A percentile compares a stretch with the other conserved stretches of the same genome.
Evolutionary conservation across 495 filamentous ascomycete species (phyloP).

Genomic region (Xylaria grammica): DNA sequence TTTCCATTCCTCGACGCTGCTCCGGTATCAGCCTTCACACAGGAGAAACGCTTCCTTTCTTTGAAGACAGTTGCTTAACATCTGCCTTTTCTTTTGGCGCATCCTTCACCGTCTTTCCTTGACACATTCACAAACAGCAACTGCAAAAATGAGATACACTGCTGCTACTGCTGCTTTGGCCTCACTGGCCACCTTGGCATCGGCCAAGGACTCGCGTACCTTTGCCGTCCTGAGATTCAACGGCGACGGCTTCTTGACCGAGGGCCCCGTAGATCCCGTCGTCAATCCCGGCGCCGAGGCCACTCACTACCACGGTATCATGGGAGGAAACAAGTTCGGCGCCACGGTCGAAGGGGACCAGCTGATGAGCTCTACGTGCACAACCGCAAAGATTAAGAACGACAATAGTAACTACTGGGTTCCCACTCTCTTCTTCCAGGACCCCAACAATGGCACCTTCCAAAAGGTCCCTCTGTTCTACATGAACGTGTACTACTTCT

Average conservation of each 20-base stretch:
- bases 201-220: slow-evolving; percentile 41
- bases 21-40: slow-evolving; percentile 31
- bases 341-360: slow-evolving; percentile 63
- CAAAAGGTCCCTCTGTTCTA: slow-evolving; percentile 65
- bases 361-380: slow-evolving; percentile 66
- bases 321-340: slow-evolving; percentile 73
- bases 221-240: slow-evolving; percentile 54
- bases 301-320: slow-evolving; percentile 69
- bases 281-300: slow-evolving; percentile 62
- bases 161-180: slow-evolving; percentile 31
- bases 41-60: slow-evolving; percentile 13
- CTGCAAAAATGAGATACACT: slow-evolving; percentile 34
- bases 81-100: slow-evolving; percentile 3
- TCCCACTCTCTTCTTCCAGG: slow-evolving; percentile 68
- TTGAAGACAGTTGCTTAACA: slow-evolving; percentile 10
- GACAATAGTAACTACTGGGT: slow-evolving; percentile 84
- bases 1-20: slow-evolving; percentile 14
- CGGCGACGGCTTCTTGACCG: slow-evolving; percentile 53
- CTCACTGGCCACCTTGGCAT: slow-evolving; percentile 38
- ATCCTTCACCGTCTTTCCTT: not conserved
- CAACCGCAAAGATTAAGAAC: slow-evolving; percentile 65
- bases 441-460: slow-evolving; percentile 64
- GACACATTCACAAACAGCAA: slow-evolving; percentile 18
- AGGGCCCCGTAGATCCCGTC: slow-evolving; percentile 69
- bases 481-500: slow-evolving; percentile 74